Base-by-base conservation (phyloP, 306 rosid species). In the Crataegus laevigata region DNA sequence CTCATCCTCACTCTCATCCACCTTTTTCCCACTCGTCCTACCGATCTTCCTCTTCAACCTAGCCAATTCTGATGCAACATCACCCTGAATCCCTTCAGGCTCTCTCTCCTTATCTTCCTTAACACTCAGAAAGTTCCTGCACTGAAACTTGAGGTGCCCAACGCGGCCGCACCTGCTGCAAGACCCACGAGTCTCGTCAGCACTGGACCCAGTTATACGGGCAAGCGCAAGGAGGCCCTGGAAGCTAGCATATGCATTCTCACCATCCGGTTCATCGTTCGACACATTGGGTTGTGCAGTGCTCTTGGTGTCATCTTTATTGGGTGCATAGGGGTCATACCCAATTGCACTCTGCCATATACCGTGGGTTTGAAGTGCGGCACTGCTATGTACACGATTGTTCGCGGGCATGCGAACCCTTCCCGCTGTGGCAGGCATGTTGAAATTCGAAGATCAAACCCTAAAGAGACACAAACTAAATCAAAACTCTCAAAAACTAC, bases 331-430 rank as follows among this genome's bases (percentile, higher is more conserved):
- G 10, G 97, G 98, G 66, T 93, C 97, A 40, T 91, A 93, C 29
- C 97, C 97, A 76, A 93, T 93, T 24, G 97, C 97, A 84, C 97
- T 93, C 82, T 93, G 98, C 98, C 97, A 93, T 78, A 93, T 93
- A 34, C 98, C 97, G 21, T 93, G 97, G 30, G 98, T 93, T 79
- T 93, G 98, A 72, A 93, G 96, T 80, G 98, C 98, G 12, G 98
- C 98, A 84, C 97, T 93, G 79, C 96, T 93, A 78, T 93, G 98
- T 68, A 93, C 98, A 87, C 97, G 80, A 58, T 93, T 93, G 90
- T 93, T 93, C 30, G 98, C 98, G 8, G 98, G 97, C 98, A 93
- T 93, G 85, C 98, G 98, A 89, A 93, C 98, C 80, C 98, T 89
- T 76, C 97, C 97, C 17, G 97, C 96, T 55, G 97, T 93, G 72